phyloP scores from a whole-genome alignment of 495 filamentous ascomycete genomes.

The Aspergillus leporis region DNA sequence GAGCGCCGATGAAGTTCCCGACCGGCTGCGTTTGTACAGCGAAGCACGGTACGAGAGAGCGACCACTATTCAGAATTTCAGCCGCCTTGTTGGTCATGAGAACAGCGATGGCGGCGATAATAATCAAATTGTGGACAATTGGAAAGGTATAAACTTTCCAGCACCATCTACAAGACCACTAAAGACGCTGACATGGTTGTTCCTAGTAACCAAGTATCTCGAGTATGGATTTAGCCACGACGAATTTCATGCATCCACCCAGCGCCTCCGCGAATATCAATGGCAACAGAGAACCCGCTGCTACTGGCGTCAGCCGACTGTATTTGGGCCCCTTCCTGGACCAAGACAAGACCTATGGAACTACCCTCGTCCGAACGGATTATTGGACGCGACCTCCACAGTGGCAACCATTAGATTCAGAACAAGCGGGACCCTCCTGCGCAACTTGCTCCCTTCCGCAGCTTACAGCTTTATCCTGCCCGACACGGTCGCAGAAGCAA shows the following conservation, averaged over 20 bases:
- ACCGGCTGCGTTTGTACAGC: conserved; percentile 54
- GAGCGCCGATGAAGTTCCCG: conserved; percentile 34
- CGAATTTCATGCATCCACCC: conserved; percentile 48
- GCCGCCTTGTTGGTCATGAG: conserved; percentile 45
- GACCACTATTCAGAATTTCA: conserved; percentile 51
- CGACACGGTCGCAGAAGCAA: conserved; percentile 45
- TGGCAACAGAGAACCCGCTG: conserved; percentile 32
- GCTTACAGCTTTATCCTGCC: conserved; percentile 35
- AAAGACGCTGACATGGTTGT: no score
- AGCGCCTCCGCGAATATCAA: conserved; percentile 39
- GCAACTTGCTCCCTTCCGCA: conserved; percentile 46
- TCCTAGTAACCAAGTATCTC: conserved; percentile 42
- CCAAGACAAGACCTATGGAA: conserved; percentile 38
- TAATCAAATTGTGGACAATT: conserved; percentile 9
- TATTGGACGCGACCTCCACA: conserved; percentile 36
- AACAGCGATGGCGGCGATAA: conserved; percentile 24
- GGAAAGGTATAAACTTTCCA: conserved; percentile 19
- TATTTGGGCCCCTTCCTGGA: conserved; percentile 50
- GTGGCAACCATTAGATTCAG: conserved; percentile 47
- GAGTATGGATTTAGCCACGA: conserved; percentile 56
- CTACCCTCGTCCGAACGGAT: conserved; percentile 10
- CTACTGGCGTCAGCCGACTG: conserved; percentile 45
- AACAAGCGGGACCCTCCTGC: conserved; percentile 49
- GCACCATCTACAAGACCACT: not conserved
- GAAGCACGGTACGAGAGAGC: conserved; percentile 49